These are phyloP conservation scores for Penicillium sp. DNA, from an alignment of 2,329 filamentous ascomycete genomes.

Conservation along the genomic window DNA sequence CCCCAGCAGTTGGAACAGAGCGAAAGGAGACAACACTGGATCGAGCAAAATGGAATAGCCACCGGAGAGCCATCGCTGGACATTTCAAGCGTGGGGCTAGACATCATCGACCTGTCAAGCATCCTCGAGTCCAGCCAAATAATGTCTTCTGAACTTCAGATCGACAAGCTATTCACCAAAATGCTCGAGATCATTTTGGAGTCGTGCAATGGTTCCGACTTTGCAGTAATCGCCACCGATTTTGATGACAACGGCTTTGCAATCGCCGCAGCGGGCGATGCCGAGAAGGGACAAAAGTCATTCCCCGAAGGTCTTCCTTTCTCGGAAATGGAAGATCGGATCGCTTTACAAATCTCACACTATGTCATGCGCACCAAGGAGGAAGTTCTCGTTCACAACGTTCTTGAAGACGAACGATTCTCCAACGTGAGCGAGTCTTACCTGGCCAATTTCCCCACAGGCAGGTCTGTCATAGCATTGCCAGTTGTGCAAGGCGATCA, in stretches of 20 bases:
- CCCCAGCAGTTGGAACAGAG: constrained; percentile 40
- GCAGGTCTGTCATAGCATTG: constrained; percentile 63
- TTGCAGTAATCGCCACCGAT: constrained; percentile 63
- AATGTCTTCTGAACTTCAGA: constrained; percentile 65
- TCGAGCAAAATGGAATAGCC: constrained; percentile 44
- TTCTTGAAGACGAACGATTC: constrained; percentile 67
- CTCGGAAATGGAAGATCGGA: constrained; percentile 58
- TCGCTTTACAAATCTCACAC: constrained; percentile 63
- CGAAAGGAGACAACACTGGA: constrained; percentile 44
- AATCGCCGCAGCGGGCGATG: constrained; percentile 62
- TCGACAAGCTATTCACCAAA: constrained; percentile 63
- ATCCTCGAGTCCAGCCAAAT: constrained; percentile 67
- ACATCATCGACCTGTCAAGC: constrained; percentile 65
- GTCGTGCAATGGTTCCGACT: constrained; percentile 61
- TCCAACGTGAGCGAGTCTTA: constrained; percentile 62
- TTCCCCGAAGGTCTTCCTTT: constrained; percentile 59
- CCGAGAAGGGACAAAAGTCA: constrained; percentile 56
- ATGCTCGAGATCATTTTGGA: constrained; percentile 67
- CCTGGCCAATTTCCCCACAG: constrained; percentile 56
- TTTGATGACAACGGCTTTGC: constrained; percentile 61
- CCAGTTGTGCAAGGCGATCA: constrained; percentile 63
- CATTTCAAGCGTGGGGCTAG: constrained; percentile 47
- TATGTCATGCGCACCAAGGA: constrained; percentile 66
- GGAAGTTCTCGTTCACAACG: constrained; percentile 64
- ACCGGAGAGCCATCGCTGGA: constrained; percentile 43